Percentiles rank a stretch among this genome's conserved stretches.
Conservation (phyloP, 2,329 filamentous ascomycete species). For the Byssoonygena ceratinophila region DNA sequence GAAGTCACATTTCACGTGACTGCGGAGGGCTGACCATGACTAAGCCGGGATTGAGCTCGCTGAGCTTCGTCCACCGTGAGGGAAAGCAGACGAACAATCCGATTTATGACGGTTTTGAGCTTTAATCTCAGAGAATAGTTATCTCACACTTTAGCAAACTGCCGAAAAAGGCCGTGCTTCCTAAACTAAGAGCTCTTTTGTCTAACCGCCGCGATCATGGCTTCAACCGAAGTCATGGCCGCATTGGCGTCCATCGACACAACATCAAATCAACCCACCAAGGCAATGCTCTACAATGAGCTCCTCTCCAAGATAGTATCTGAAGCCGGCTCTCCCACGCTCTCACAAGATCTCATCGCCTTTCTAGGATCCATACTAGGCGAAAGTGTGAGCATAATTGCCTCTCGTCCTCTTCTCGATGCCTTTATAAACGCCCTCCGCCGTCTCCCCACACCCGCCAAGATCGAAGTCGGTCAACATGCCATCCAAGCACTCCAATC, state of each 20-base stretch:
- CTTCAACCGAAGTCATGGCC: conserved; percentile 40
- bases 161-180: not conserved
- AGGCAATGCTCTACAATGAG: conserved; percentile 46
- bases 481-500: conserved; percentile 58
- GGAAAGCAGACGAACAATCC: not conserved
- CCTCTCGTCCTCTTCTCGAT: conserved; percentile 58
- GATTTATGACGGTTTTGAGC: too few relatives aligned
- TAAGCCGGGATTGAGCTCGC: not conserved
- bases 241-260: conserved; percentile 44
- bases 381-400: conserved; percentile 64
- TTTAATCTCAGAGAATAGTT: too few relatives aligned
- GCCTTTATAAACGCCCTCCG: conserved; percentile 56
- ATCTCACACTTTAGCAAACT: too few relatives aligned
- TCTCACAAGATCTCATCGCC: conserved; percentile 54
- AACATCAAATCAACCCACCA: conserved; percentile 39
- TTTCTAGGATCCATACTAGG: conserved; percentile 60
- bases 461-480: conserved; percentile 64
- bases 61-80: not conserved
- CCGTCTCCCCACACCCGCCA: conserved; percentile 46
- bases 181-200: too few relatives aligned
- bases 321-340: conserved; percentile 35
- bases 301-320: conserved; percentile 48
- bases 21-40: not conserved
- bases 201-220: conserved; percentile 32
- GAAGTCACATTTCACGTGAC: conserved; percentile 9